Base-by-base conservation (phyloP, 192 early-diverging fungal species). In the Geranomyces variabilis region DNA sequence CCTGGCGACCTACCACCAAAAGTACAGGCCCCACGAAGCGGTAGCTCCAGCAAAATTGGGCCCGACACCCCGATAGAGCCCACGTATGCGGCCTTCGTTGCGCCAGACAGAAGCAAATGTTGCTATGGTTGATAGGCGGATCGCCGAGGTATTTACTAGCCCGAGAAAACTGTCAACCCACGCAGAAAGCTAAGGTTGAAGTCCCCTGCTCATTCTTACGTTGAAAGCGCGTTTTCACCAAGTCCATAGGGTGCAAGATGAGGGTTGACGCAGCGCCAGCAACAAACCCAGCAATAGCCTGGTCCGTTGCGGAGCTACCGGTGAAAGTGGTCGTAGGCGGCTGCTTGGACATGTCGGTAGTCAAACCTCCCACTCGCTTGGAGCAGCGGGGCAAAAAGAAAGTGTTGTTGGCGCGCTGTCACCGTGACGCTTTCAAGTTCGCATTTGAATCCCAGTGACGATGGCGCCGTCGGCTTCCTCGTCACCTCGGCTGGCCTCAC, bases 1-100 rank as follows among this genome's bases (percentile, higher is more conserved):
- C 12, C 58, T 72, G 0, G 21, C 24, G 22, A 30, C 81, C 45
- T 93, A 96, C 90, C 91, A 94, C 34, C 88, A 93, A 80, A 99
- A 98, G 71, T 98, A 99, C n/a, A 99, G 77, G 0, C 96, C 96
- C 96, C 97, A 99, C 53, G 93, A 94, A 14, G 90, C 78, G 13
- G 92, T 92, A 29, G 95, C 87, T 0, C 96, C 97, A 14, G 91
- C 92, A 61, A 98, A 85, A 56, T 95, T 99, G 43, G 97, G 90
- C 0, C 87, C 67, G 3, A 99, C 71, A 13, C 96, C 97, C n/a
- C 93, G 86, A 77, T 99, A 99, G 2, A 99, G 83, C 9, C 93
- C 94, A 19, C 79, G 74, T 0, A 84, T 46, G 19, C 87, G 79
- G 6, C 90, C 91, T 71, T 92, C 86, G 8, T 79, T 75, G 30